Evolutionary conservation across 106 monocot species (phyloP).

Genomic region (Ottelia alismoides): DNA sequence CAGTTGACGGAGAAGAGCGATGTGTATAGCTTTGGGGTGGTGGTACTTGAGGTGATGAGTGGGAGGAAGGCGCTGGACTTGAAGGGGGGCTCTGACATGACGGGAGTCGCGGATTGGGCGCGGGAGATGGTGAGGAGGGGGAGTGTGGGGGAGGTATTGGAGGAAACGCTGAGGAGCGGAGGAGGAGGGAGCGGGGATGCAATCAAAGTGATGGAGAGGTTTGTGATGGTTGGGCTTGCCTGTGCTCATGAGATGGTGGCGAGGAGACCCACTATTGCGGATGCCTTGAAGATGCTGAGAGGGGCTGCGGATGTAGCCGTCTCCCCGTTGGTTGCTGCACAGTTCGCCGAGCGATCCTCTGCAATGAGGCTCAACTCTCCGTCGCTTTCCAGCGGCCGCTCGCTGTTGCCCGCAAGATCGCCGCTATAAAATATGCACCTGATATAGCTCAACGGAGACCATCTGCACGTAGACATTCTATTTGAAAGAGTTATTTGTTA

Average conservation of each 20-base stretch:
- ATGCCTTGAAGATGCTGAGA: constrained; percentile 77
- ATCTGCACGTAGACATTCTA: too few species aligned
- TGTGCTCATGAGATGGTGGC: constrained; percentile 74
- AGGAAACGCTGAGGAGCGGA: constrained; percentile 19
- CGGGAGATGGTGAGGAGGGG: constrained; percentile 67
- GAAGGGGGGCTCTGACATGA: constrained; percentile 22
- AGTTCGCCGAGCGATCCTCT: too few species aligned
- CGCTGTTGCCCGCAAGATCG: too few species aligned
- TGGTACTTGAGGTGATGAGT: constrained; percentile 42
- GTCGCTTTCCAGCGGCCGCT: too few species aligned
- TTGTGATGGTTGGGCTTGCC: constrained; percentile 59
- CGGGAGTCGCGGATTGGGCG: constrained; percentile 84
- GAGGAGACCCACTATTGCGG: constrained; percentile 51
- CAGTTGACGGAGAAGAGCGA: constrained; percentile 97
- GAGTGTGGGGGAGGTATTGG: constrained; percentile 41
- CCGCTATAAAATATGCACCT: too few species aligned
- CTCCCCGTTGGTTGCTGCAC: too few species aligned
- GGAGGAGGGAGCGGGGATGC: too few species aligned
- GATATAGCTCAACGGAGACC: too few species aligned
- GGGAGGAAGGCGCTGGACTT: constrained; percentile 64
- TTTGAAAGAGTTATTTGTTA: too few species aligned
- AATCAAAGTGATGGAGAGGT: constrained; percentile 69
- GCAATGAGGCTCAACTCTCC: too few species aligned
- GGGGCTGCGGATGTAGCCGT: too few species aligned
- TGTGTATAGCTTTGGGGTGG: constrained; percentile 74